These are phyloP conservation scores for Luvunga scandens DNA, from an alignment of 345 rosid genomes.

Conservation along the genomic window DNA sequence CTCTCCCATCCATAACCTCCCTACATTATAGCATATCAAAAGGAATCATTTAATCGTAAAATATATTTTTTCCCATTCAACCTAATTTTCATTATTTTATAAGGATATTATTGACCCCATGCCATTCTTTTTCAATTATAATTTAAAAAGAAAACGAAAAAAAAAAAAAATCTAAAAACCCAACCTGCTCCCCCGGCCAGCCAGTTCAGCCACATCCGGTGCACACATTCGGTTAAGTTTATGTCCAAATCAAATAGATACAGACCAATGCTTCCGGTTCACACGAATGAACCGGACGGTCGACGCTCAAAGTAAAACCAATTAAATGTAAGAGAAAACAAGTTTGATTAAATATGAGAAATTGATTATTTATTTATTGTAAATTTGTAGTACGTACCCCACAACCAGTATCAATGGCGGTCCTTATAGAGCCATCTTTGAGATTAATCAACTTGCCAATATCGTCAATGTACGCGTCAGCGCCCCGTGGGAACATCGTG, in stretches of 20 bases:
- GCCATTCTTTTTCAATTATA: neutral
- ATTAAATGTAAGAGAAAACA: too few species aligned
- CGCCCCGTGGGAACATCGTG: slow-evolving; percentile 91
- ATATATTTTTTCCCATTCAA: neutral
- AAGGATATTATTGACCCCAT: neutral
- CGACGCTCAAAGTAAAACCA: neutral
- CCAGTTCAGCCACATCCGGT: neutral
- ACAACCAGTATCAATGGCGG: slow-evolving; percentile 96
- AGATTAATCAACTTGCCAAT: slow-evolving; percentile 78
- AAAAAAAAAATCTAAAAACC: neutral
- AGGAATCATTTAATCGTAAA: neutral
- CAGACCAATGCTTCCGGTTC: neutral
- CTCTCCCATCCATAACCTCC: neutral
- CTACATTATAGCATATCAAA: neutral
- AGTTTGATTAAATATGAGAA: too few species aligned
- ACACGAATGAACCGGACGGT: neutral
- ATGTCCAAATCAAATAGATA: too few species aligned
- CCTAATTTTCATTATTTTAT: neutral
- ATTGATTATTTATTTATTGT: too few species aligned
- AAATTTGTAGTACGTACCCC: slow-evolving; percentile 59
- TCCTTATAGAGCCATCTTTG: slow-evolving; percentile 74
- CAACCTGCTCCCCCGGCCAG: too few species aligned
- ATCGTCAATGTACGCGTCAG: slow-evolving; percentile 78
- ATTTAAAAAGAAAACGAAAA: too few species aligned
- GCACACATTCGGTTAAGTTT: neutral